Evolutionary conservation across 2,329 filamentous ascomycete genomes (phyloP).

Genomic region (Aspergillus texensis): DNA sequence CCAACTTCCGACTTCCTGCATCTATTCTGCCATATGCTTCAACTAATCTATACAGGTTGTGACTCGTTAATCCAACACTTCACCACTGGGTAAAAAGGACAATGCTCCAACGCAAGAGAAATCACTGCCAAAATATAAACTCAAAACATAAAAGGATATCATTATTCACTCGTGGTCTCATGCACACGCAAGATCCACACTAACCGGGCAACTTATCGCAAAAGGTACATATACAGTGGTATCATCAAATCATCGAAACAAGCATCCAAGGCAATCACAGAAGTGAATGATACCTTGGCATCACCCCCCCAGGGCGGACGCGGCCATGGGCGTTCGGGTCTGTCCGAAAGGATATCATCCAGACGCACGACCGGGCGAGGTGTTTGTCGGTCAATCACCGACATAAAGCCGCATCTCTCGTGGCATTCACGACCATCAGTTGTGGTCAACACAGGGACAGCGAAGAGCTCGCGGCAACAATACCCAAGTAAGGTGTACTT

Average conservation of each 20-base stretch:
- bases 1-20: background rate
- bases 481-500: background rate
- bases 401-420: background rate
- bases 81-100: background rate
- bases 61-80: background rate
- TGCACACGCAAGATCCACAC: background rate
- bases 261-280: background rate
- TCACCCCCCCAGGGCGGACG: background rate
- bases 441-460: background rate
- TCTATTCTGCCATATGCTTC: background rate
- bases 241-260: slow-evolving; percentile 5
- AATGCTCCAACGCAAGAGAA: background rate
- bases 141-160: background rate
- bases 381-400: background rate
- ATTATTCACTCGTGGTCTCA: slow-evolving; percentile 1
- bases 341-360: background rate
- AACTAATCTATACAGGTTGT: background rate
- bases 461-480: background rate
- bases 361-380: background rate
- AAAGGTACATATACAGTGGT: slow-evolving; percentile 3
- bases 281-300: background rate
- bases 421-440: background rate
- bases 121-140: background rate
- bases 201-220: background rate
- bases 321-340: background rate